Percentiles rank a stretch among this genome's conserved stretches.
phyloP scores from a whole-genome alignment of 2,329 filamentous ascomycete species.

The Paraphoma chrysanthemicola region DNA sequence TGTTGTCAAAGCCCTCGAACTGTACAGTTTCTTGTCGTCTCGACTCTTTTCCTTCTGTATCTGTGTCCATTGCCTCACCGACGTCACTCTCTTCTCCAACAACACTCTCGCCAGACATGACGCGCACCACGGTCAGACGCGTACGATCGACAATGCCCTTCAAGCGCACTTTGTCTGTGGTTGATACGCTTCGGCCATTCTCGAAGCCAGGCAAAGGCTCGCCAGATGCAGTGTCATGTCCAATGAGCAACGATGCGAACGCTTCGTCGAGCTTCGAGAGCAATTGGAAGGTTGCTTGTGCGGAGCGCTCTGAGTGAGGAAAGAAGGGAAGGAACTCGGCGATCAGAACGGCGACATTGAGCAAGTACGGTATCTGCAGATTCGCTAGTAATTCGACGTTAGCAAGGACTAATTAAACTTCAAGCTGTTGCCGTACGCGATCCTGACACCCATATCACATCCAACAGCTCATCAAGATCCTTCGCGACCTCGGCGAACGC shows the following conservation, averaged over 20 bases:
- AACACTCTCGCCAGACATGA: slow-evolving; percentile 64
- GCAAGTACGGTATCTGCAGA: slow-evolving; percentile 82
- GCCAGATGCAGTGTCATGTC: slow-evolving; percentile 70
- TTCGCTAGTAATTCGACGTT: slow-evolving; percentile 59
- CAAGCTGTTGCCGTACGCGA: slow-evolving; percentile 69
- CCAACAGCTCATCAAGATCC: slow-evolving; percentile 76
- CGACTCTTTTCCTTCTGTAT: slow-evolving; percentile 35
- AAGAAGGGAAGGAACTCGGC: slow-evolving; percentile 77
- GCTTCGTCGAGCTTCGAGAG: slow-evolving; percentile 83
- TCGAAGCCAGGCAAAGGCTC: slow-evolving; percentile 75
- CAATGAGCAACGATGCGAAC: slow-evolving; percentile 77
- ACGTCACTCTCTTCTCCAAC: slow-evolving; percentile 42
- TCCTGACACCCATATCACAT: slow-evolving; percentile 85
- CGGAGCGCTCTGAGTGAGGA: slow-evolving; percentile 67
- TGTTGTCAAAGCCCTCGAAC: slow-evolving; percentile 51
- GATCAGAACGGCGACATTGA: slow-evolving; percentile 77
- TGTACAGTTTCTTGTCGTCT: slow-evolving; percentile 32
- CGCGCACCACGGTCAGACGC: slow-evolving; percentile 72
- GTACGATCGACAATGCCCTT: slow-evolving; percentile 81
- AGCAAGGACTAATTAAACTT: not conserved
- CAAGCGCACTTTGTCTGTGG: slow-evolving; percentile 87
- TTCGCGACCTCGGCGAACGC: slow-evolving; percentile 73
- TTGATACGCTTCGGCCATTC: slow-evolving; percentile 68
- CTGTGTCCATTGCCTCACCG: slow-evolving; percentile 36
- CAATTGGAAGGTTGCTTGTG: slow-evolving; percentile 72